These are phyloP conservation scores for Coemansia sp. DNA, from an alignment of 192 early-diverging fungal species.

Conservation along the genomic window DNA sequence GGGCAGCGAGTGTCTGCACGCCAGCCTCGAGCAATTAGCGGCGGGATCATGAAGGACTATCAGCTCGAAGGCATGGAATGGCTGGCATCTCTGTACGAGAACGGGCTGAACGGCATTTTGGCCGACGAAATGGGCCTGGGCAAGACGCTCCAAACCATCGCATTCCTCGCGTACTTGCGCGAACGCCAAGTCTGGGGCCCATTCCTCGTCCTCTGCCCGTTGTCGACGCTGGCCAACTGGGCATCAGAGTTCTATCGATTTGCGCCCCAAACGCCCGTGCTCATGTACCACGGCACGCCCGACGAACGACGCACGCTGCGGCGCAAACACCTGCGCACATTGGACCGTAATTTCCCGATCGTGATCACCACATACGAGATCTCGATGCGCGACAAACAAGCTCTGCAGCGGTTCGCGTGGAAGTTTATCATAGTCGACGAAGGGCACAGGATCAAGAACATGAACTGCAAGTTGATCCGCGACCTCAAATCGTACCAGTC, in stretches of 20 bases:
- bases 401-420: slow-evolving; percentile 68
- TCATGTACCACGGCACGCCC: slow-evolving; percentile 81
- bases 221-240: slow-evolving; percentile 93
- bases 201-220: slow-evolving; percentile 83
- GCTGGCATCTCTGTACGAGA: slow-evolving; percentile 92
- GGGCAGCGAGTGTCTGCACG: slow-evolving; percentile 57
- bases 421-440: slow-evolving; percentile 94
- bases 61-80: slow-evolving; percentile 95
- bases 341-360: slow-evolving; percentile 71
- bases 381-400: slow-evolving; percentile 76
- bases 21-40: slow-evolving; percentile 78
- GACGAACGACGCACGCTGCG: slow-evolving; percentile 70
- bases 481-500: slow-evolving; percentile 83
- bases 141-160: slow-evolving; percentile 93
- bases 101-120: slow-evolving; percentile 93
- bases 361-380: slow-evolving; percentile 91
- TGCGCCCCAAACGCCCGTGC: slow-evolving; percentile 70
- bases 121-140: slow-evolving; percentile 96
- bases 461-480: slow-evolving; percentile 82
- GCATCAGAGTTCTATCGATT: slow-evolving; percentile 87
- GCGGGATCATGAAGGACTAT: slow-evolving; percentile 88
- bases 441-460: slow-evolving; percentile 96
- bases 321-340: slow-evolving; percentile 60
- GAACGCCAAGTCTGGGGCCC: slow-evolving; percentile 81
- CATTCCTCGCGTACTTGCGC: slow-evolving; percentile 79